phyloP scores from a whole-genome alignment of 306 rosid species.

The Medicago truncatula region MtrunA17r5.0-ANR NC_053046.1:33619001-33619500 shows the following conservation, averaged over 20 bases:
- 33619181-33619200: neutral
- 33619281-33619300: neutral
- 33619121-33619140: neutral
- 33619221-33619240: neutral
- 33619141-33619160: neutral
- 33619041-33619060: no score
- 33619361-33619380: neutral
- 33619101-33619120: neutral
- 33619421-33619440: neutral
- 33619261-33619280: neutral
- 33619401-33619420: neutral
- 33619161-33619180: neutral
- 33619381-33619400: neutral
- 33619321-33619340: neutral
- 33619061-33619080: no score
- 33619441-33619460: neutral
- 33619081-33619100: neutral
- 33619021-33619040: neutral
- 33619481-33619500: neutral
- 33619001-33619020: neutral
- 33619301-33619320: neutral
- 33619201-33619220: neutral
- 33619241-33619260: neutral
- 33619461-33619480: neutral
- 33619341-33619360: neutral